Conservation (phyloP, 352 stramenopile genomes). For the Bremia lactucae region DNA sequence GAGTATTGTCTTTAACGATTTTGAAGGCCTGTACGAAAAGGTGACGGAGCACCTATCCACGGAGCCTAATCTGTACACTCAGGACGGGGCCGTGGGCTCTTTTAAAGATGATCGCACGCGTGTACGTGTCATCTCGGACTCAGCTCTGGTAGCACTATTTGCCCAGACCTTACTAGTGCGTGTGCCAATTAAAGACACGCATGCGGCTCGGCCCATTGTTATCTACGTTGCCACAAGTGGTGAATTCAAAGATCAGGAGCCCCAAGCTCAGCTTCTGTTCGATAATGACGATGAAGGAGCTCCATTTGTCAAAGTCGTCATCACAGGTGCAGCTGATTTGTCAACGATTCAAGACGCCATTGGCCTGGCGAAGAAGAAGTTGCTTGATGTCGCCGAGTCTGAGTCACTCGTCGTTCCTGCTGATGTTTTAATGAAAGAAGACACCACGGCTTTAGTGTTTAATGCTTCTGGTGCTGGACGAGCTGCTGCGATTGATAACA, state of each 20-base stretch:
- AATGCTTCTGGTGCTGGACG: conserved; percentile 42
- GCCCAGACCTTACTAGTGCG: conserved; percentile 61
- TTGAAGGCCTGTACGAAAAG: conserved; percentile 54
- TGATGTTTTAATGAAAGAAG: conserved; percentile 48
- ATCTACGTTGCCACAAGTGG: conserved; percentile 56
- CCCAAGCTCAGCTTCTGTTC: conserved; percentile 44
- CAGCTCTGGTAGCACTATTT: conserved; percentile 55
- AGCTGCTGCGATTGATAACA: conserved; percentile 50
- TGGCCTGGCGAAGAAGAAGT: conserved; percentile 63
- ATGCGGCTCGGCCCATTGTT: conserved; percentile 67
- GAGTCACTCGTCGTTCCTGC: conserved; percentile 43
- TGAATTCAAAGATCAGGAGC: conserved; percentile 50
- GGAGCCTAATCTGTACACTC: conserved; percentile 47
- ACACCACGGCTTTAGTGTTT: conserved; percentile 63
- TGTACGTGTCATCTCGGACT: conserved; percentile 74
- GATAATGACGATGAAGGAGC: conserved; percentile 56
- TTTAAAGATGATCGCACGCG: conserved; percentile 66
- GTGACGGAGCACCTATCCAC: conserved; percentile 62
- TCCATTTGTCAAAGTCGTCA: conserved; percentile 61
- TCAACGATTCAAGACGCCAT: conserved; percentile 42
- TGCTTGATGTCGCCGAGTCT: conserved; percentile 39
- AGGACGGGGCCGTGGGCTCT: conserved; percentile 68
- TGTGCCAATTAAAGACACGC: conserved; percentile 49
- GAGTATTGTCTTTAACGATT: conserved; percentile 52
- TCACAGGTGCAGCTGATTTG: conserved; percentile 46